Evolutionary conservation across 257 asterid genomes (phyloP).

Genomic region (Rauvolfia tetraphylla): DNA sequence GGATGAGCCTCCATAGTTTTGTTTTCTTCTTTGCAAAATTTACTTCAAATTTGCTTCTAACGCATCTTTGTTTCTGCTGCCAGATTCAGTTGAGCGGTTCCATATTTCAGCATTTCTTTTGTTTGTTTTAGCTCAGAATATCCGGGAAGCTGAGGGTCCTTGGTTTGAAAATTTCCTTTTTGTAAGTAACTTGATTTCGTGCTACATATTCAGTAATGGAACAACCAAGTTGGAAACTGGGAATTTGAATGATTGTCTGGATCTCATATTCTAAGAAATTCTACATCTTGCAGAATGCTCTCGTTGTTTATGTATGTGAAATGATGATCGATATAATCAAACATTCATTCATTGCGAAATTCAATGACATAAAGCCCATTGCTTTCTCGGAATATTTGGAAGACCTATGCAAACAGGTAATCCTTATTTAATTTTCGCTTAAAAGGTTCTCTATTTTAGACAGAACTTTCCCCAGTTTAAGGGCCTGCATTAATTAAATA

Average conservation of each 20-base stretch:
- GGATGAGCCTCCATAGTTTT: neutral
- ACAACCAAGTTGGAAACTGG: neutral
- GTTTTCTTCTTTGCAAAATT: neutral
- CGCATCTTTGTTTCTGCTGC: neutral
- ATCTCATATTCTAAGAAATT: conserved; percentile 11
- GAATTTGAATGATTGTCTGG: neutral
- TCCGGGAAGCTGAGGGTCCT: conserved; percentile 92
- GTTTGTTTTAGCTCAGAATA: conserved; percentile 95
- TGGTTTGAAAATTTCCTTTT: conserved; percentile 80
- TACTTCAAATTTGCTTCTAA: neutral
- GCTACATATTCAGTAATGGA: neutral
- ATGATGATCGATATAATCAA: conserved; percentile 86
- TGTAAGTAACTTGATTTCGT: conserved; percentile 46
- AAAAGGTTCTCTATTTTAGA: neutral
- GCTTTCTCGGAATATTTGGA: conserved; percentile 92
- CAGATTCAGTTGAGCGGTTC: conserved; percentile 97
- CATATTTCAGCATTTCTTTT: conserved; percentile 87
- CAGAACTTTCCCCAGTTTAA: neutral
- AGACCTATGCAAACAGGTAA: conserved; percentile 97
- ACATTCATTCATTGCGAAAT: conserved; percentile 91
- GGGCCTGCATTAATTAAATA: neutral
- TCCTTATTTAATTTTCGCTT: neutral
- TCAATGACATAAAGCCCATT: conserved; percentile 86
- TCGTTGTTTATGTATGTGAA: conserved; percentile 77
- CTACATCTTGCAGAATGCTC: conserved; percentile 72